A percentile compares a stretch with the other conserved stretches of the same genome.
Conservation (phyloP, 352 stramenopile genomes). For the Ophiocytium majus region DNA sequence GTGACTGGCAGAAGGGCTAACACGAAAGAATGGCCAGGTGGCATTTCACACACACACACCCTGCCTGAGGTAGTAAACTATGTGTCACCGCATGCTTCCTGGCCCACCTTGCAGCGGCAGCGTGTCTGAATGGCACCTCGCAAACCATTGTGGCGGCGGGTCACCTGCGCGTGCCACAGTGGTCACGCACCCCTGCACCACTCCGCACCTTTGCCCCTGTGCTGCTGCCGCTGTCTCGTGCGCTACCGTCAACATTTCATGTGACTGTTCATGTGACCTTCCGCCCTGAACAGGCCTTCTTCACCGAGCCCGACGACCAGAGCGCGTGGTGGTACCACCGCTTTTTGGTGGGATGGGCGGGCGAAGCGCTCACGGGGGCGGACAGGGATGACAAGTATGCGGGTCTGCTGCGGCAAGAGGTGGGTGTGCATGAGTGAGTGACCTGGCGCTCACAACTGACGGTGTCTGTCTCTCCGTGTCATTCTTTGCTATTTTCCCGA, state of each 20-base stretch:
- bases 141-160: not conserved
- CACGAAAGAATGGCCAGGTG: not conserved
- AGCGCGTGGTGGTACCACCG: constrained; percentile 97
- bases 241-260: not conserved
- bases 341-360: constrained; percentile 75
- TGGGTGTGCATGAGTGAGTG: not conserved
- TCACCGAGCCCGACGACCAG: constrained; percentile 97
- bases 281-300: constrained; percentile 80
- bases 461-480: not conserved
- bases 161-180: not conserved
- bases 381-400: not conserved
- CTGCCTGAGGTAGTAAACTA: not conserved
- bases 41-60: not conserved
- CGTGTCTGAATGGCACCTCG: not conserved
- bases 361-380: not conserved
- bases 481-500: not conserved
- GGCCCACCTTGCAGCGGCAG: not conserved
- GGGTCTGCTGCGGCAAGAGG: not conserved
- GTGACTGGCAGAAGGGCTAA: too few species aligned
- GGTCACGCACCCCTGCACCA: too few species aligned
- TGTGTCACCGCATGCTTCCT: not conserved
- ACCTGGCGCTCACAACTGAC: not conserved
- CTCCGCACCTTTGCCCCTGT: too few species aligned
- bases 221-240: not conserved
- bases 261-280: constrained; percentile 61